These are phyloP conservation scores for Candida labiduridarum DNA, from an alignment of 1,139 yeast species.

Conservation along the genomic window DNA sequence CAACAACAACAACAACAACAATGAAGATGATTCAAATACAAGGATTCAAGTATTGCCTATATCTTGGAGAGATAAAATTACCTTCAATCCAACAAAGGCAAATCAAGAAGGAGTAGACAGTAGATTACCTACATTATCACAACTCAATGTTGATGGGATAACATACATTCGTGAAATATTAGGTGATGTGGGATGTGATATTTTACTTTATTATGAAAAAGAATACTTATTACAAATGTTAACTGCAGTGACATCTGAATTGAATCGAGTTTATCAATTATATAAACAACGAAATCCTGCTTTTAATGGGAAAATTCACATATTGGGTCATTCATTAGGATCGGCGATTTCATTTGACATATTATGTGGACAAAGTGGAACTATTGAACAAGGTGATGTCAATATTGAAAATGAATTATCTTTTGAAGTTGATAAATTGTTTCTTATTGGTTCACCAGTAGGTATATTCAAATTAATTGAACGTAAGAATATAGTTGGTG, in stretches of 20 bases:
- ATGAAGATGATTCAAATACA: constrained; percentile 40
- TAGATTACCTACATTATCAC: constrained; percentile 65
- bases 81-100: constrained; percentile 53
- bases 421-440: constrained; percentile 77
- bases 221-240: constrained; percentile 64
- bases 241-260: constrained; percentile 64
- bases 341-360: constrained; percentile 84
- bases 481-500: constrained; percentile 54
- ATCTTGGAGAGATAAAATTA: constrained; percentile 74
- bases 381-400: constrained; percentile 20
- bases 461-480: constrained; percentile 80
- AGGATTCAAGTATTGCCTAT: constrained; percentile 77
- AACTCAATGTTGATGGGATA: constrained; percentile 78
- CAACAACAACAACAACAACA: constrained; percentile 15
- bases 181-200: constrained; percentile 86
- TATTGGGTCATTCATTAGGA: constrained; percentile 91
- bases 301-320: constrained; percentile 76
- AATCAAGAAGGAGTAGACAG: constrained; percentile 28
- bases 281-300: constrained; percentile 69
- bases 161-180: constrained; percentile 73
- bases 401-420: constrained; percentile 42
- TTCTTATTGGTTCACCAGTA: constrained; percentile 86
- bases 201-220: constrained; percentile 85
- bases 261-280: constrained; percentile 65
- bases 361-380: constrained; percentile 56